Base-by-base conservation (phyloP, 1,284 basidiomycete genomes). In the Hortiboletus rubellus region DNA sequence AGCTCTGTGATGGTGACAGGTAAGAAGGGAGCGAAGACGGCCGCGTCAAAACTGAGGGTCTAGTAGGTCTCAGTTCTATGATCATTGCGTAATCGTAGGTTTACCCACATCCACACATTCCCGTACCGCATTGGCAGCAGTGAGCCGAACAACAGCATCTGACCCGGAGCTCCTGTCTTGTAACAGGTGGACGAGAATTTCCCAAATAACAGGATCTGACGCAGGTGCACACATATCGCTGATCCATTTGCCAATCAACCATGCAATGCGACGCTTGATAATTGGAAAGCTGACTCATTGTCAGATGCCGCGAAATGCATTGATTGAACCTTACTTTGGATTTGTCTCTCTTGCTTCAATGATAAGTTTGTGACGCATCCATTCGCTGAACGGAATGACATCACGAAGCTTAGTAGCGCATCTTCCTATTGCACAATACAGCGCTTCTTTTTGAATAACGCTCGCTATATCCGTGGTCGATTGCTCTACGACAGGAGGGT, bases 371-470 rank as follows among this genome's bases (percentile, higher is more conserved):
- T 79, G 77, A 54, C 81, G 74, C 40, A 91, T 72, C 87, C 88
- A 91, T 50, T 81, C 74, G 37, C 82, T 77, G 62, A 92, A 90
- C 9, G 86, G 82, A 43, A 92, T 84, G 7, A 75, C 71, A 36
- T 80, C 81, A 63, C 82, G 83, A 49, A 96, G 73, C n/a, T 82
- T 83, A 37, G 77, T 73, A 17, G 89, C 85, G 63, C 94, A 91
- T 52, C 93, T 85, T 17, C 93, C 94, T 52, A 95, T 77, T 1
- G 93, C 93, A 69, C 92, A 94, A 65, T 96, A 95, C 1, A 95
- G 72, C 0, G 94, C 89, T 73, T 96, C 94, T 68, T 91, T 92
- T 63, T 91, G 86, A 24, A 95, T 73, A 46, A 94, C 79, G 38
- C 79, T 78, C 3, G 80, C 72, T 15, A 94, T 77, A 63, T 89